Base-by-base conservation (phyloP, 164 flowering plant genomes). In the Nelumbo lutea region DNA sequence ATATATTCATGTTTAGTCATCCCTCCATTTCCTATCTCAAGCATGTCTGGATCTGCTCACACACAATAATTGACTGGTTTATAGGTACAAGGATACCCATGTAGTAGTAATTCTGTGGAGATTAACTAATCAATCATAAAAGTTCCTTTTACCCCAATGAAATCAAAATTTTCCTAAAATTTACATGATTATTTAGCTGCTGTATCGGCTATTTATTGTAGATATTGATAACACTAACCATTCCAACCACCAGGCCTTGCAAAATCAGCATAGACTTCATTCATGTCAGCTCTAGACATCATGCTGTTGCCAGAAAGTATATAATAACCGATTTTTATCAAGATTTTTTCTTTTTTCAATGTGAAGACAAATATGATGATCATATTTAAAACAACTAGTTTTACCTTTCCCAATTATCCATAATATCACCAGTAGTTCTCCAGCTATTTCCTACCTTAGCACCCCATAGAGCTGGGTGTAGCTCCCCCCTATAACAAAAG, bases 221-320 rank as follows among this genome's bases (percentile, higher is more conserved):
- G 38, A 6, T 5, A 70, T 27, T 2, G 2, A 62, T 43, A 62
- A 15, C 10, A 70, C 85, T 67, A 61, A 92, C 98, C 98, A 75
- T 93, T 93, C 98, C 98, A 93, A 59, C 91, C 98, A 64, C 93
- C 97, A 2, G 96, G 92, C 72, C 93, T 80, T 50, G 98, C 98
- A 77, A 48, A 59, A 0, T 83, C 85, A 45, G 98, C 94, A 70
- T 84, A 89, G 15, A 78, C 68, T 65, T 93, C 94, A 70, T 93
- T 93, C 81, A 76, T 62, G 70, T 93, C 97, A 46, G 91, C 94
- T 82, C 86, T 79, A 42, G 90, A 82, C 1, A 82, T 44, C 96
- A 93, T 85, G 72, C 97, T 93, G 84, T 72, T 10, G 15, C 52
- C 3, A 6, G 41, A 58, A 56, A 47, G 57, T 42, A 64, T 46